Base-by-base conservation (phyloP, 2,329 filamentous ascomycete genomes). In the Daldinia sp. region DNA sequence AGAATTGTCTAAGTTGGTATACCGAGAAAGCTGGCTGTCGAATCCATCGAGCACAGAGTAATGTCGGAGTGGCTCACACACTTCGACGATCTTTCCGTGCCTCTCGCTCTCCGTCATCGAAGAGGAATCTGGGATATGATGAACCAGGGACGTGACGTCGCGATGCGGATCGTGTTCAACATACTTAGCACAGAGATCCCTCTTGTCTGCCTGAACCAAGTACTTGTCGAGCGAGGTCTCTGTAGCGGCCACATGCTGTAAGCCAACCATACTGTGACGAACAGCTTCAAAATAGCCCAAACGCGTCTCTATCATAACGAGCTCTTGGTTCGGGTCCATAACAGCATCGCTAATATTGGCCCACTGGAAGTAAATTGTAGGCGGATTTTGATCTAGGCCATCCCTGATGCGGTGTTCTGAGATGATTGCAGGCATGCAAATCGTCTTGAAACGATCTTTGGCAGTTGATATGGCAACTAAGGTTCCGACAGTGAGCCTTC, bases 301-400 rank as follows among this genome's bases (percentile, higher is more conserved):
- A 2, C 90, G 86, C 0, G 91, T 86, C 75, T 97, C 93, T 0
- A 97, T 81, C 92, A 97, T 97, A 10, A 94, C 79, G 78, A 90
- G 90, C 73, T 92, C 89, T 30, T 71, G 37, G 86, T 79, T 15
- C 86, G 93, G 89, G 74, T 97, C 91, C 55, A 97, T 83, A 2
- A 86, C 67, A 0, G 89, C 82, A 26, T 94, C 87, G 2, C 87
- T 81, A 0, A 83, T 74, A 6, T 85, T 79, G 0, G 87, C 86
- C 81, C 93, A 94, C 74, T 91, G 90, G 0, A 97, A 82, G 71
- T 97, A 93, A 15, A 97, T 86, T 37, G 90, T 86, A 0, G 92
- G 91, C 0, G 92, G 90, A 48, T 88, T 87, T 35, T 88, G 83
- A 42, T 91, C 85, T 0, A 97, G 80, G 0, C 87, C 88, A 12